These are phyloP conservation scores for Stenogyne calaminthoides DNA, from an alignment of 305 asterid genomes.

Conservation along the genomic window DNA sequence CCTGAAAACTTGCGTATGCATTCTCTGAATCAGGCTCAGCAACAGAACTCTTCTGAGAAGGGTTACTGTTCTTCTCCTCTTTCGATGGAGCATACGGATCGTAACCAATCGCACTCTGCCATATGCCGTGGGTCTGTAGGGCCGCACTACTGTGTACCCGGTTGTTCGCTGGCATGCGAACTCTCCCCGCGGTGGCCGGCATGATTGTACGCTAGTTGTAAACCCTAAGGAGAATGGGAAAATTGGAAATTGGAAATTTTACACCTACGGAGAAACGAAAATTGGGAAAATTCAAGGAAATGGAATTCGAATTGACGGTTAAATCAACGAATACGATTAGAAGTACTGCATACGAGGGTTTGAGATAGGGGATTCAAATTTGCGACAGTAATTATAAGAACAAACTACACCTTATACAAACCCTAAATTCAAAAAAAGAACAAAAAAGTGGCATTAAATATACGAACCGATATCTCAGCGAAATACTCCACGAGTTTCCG, in stretches of 20 bases:
- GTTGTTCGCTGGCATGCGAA: constrained; percentile 99
- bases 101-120: constrained; percentile 98
- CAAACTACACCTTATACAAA: neutral
- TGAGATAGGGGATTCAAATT: neutral
- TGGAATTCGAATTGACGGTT: neutral
- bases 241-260: neutral
- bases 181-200: constrained; percentile 99
- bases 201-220: constrained; percentile 39
- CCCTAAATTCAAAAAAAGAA: neutral
- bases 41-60: constrained; percentile 42
- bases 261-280: neutral
- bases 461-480: constrained; percentile 8
- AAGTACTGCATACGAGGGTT: neutral
- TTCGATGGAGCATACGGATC: constrained; percentile 52
- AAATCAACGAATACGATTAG: neutral
- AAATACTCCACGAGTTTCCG: neutral
- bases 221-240: neutral
- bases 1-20: constrained; percentile 90
- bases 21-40: constrained; percentile 77
- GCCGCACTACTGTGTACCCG: constrained; percentile 99
- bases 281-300: neutral
- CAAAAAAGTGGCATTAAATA: neutral
- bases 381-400: neutral
- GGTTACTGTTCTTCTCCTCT: constrained; percentile 49
- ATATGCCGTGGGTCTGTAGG: constrained; percentile 94